Percentiles rank a stretch among this genome's conserved stretches.
These are phyloP conservation scores for Artomyces pyxidatus DNA, from an alignment of 768 basidiomycete species.

Conservation along the genomic window DNA sequence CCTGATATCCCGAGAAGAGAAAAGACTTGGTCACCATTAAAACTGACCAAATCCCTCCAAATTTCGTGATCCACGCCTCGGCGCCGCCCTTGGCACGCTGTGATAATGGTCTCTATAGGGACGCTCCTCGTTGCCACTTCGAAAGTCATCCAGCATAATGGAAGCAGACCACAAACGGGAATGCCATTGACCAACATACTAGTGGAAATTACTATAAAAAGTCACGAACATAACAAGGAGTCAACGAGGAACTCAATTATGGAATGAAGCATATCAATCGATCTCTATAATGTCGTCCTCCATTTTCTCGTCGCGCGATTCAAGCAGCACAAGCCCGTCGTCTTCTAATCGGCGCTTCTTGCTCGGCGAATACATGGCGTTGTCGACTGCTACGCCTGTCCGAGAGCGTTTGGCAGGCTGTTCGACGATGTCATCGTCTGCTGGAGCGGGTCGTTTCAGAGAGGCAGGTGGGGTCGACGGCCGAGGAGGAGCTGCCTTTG, in stretches of 20 bases:
- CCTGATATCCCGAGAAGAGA: too few species aligned
- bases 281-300: slow-evolving; percentile 47
- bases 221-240: neutral
- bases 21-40: neutral
- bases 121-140: neutral
- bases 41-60: too few species aligned
- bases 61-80: too few species aligned
- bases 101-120: neutral
- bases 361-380: slow-evolving; percentile 39
- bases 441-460: slow-evolving; percentile 51
- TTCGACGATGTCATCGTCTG: slow-evolving; percentile 47
- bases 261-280: slow-evolving; percentile 31
- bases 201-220: neutral
- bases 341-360: slow-evolving; percentile 62
- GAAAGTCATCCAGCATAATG: neutral
- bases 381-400: slow-evolving; percentile 19
- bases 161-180: neutral
- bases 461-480: slow-evolving; percentile 32
- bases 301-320: slow-evolving; percentile 43
- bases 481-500: slow-evolving; percentile 25
- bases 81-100: too few species aligned
- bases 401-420: slow-evolving; percentile 50
- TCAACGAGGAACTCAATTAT: neutral
- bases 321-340: slow-evolving; percentile 66
- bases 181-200: neutral